Evolutionary conservation across 2,329 filamentous ascomycete species (phyloP).

Genomic region (Pleochaeta shiraiana): DNA sequence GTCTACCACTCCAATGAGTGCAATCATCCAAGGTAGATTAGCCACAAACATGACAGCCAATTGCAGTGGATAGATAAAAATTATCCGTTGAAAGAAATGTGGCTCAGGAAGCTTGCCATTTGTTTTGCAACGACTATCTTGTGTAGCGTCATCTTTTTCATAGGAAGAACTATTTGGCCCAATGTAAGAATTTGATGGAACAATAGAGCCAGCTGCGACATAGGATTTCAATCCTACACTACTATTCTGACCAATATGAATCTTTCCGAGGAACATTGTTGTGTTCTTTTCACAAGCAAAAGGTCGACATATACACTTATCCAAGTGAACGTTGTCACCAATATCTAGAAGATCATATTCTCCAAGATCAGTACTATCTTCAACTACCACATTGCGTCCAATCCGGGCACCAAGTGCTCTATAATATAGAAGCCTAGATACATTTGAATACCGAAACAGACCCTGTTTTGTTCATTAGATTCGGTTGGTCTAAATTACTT

Average conservation of each 20-base stretch:
- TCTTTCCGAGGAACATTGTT: conserved; percentile 31
- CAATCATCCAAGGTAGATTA: conserved; percentile 24
- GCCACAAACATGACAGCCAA: conserved; percentile 22
- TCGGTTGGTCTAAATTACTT: not conserved
- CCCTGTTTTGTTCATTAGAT: conserved; percentile 16
- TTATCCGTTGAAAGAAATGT: conserved; percentile 24
- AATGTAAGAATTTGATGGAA: conserved; percentile 29
- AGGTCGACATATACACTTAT: conserved; percentile 27
- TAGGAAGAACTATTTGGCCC: conserved; percentile 35
- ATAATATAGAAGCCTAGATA: conserved; percentile 24
- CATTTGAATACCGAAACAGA: conserved; percentile 22
- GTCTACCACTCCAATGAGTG: conserved; percentile 24
- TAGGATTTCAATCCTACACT: conserved; percentile 27
- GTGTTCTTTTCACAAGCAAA: conserved; percentile 35
- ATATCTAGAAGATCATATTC: conserved; percentile 36
- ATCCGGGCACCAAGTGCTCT: conserved; percentile 31
- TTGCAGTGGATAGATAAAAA: conserved; percentile 24
- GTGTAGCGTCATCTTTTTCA: conserved; percentile 27
- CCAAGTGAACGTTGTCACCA: conserved; percentile 26
- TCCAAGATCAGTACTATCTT: conserved; percentile 23
- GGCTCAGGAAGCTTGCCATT: conserved; percentile 17
- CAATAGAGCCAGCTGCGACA: conserved; percentile 26
- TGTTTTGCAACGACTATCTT: conserved; percentile 11
- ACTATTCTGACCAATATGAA: conserved; percentile 26
- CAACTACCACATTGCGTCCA: conserved; percentile 27